Evolutionary conservation across 495 filamentous ascomycete genomes (phyloP), one percentile per base, ranked within the genome.

Genomic region (Penicillium fimorum): DNA sequence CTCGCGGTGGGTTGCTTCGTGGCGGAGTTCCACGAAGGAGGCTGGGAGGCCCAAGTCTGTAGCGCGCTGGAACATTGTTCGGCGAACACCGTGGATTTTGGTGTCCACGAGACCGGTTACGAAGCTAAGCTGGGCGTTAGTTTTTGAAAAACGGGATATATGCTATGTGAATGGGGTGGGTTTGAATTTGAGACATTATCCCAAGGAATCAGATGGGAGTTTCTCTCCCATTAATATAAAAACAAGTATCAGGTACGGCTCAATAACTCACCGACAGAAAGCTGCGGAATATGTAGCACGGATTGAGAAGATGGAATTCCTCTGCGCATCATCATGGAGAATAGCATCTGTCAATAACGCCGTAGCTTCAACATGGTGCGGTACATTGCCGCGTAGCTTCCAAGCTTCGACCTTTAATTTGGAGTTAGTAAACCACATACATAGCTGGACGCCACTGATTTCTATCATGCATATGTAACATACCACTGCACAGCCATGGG

Each of bases 1-100:
- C 62, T 91, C 87, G 59, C 91, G 88, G 69, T 97, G 93, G 37
- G 91, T 94, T 32, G 89, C 89, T 68, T 94, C 87, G 65, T 97
- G 93, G 17, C 93, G 80, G 49, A 96, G 75, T 72, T 96, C 92
- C 35, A 97, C 92, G 68, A 96, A 94, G 0, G 88, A 85, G 8
- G 86, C 84, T 5, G 92, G 91, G 20, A 97, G 76, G 0, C 85
- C 87, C 17, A 94, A 78, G 49, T 84, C 84, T 61, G 82, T 79
- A 2, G 92, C 92, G 11, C 92, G 78, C 30, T 84, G 78, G 68
- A 91, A 92, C 92, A 97, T 96, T 65, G 86, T 86, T 64, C 83
- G 78, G 55, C 84, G 83, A 42, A 78, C 76, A 50, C 82, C 83
- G 63, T 85, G 79, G 59, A 91, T 84, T 56, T 87, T 83, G 4